These are phyloP conservation scores for Nicotiana otophora DNA, from an alignment of 257 asterid species.

Conservation along the genomic window DNA sequence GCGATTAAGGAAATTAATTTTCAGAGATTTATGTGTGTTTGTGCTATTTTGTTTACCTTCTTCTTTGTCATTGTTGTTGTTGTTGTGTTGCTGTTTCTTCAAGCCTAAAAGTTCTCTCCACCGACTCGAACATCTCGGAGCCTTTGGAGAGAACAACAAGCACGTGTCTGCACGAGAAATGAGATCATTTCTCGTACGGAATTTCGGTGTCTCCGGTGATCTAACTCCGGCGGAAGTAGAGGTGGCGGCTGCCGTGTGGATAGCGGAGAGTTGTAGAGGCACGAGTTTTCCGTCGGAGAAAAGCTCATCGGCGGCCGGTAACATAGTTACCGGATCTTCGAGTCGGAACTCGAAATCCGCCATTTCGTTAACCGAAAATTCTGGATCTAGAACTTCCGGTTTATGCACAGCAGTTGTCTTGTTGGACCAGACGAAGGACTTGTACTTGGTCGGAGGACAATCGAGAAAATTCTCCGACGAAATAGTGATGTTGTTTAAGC, in stretches of 20 bases:
- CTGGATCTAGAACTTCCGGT: constrained; percentile 21
- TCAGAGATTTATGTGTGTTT: constrained; percentile 22
- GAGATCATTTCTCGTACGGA: constrained; percentile 17
- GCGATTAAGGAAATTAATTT: constrained; percentile 30
- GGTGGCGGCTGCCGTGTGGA: not conserved
- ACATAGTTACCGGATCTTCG: constrained; percentile 35
- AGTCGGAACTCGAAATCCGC: constrained; percentile 39
- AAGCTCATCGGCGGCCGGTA: constrained; percentile 46
- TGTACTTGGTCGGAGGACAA: constrained; percentile 41
- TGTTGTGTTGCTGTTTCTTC: constrained; percentile 14
- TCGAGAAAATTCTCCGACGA: constrained; percentile 52
- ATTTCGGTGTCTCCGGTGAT: constrained; percentile 9
- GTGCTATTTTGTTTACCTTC: constrained; percentile 5
- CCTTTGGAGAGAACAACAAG: constrained; percentile 40
- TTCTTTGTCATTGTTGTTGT: constrained; percentile 6
- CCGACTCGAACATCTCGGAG: constrained; percentile 37
- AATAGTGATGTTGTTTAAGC: constrained; percentile 51
- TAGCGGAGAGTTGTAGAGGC: constrained; percentile 23
- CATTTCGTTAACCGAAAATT: constrained; percentile 10
- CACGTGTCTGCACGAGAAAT: constrained; percentile 21
- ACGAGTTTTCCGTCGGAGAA: constrained; percentile 40
- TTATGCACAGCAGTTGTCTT: not conserved
- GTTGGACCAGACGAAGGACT: constrained; percentile 47
- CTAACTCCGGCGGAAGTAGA: not conserved
- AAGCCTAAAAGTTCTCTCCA: constrained; percentile 44